Percentiles rank a stretch among this genome's conserved stretches.
Evolutionary conservation across 192 early-diverging fungal species (phyloP).

Genomic region (Coemansia sp.): DNA sequence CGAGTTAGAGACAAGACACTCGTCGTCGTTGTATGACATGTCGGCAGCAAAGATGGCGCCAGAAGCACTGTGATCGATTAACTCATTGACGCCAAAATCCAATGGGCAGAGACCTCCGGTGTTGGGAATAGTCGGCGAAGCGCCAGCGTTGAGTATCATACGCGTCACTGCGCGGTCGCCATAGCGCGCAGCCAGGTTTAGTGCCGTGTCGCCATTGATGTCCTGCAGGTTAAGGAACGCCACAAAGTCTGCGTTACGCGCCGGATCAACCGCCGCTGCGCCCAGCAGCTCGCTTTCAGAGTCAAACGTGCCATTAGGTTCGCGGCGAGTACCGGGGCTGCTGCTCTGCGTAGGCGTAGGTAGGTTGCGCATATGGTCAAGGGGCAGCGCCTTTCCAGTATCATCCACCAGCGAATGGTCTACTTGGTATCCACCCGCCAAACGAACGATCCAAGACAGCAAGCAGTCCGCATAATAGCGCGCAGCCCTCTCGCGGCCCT

Average conservation of each 20-base stretch:
- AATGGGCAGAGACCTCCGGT: constrained; percentile 72
- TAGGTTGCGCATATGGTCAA: constrained; percentile 6
- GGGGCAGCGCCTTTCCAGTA: constrained; percentile 2
- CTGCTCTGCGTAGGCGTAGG: constrained; percentile 40
- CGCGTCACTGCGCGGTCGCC: constrained; percentile 72
- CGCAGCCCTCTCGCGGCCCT: constrained; percentile 70
- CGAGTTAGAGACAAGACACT: not conserved
- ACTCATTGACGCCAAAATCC: constrained; percentile 62
- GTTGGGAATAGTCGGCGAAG: constrained; percentile 71
- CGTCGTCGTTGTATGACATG: not conserved
- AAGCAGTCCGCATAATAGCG: constrained; percentile 91
- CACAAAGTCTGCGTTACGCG: constrained; percentile 65
- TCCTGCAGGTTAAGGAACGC: constrained; percentile 81
- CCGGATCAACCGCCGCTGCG: not conserved
- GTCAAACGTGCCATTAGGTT: not conserved
- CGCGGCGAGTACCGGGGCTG: constrained; percentile 15
- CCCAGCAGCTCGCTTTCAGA: not conserved
- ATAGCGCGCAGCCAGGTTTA: constrained; percentile 83
- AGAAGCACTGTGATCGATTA: not conserved
- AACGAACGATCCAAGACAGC: constrained; percentile 62
- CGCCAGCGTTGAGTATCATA: constrained; percentile 74
- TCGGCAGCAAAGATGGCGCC: not conserved
- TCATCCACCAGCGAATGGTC: constrained; percentile 10
- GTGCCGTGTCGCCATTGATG: constrained; percentile 83
- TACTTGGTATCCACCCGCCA: constrained; percentile 52